Evolutionary conservation across 1,139 yeast species (phyloP).

Genomic region (Cylindricascospora bacillispora): DNA sequence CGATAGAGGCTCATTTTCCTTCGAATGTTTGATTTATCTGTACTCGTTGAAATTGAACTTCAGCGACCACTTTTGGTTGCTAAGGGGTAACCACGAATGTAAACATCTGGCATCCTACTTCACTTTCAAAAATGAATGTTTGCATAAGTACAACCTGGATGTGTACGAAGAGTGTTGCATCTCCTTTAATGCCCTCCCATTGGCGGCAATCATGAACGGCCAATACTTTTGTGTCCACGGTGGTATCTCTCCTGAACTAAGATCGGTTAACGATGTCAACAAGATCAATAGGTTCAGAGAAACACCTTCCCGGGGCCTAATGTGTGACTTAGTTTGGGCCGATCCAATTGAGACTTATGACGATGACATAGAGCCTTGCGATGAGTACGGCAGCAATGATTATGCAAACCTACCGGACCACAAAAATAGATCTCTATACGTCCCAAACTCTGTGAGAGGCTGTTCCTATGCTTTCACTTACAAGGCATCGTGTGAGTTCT

Average conservation of each 20-base stretch:
- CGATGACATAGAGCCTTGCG: slow-evolving; percentile 34
- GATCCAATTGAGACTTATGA: slow-evolving; percentile 91
- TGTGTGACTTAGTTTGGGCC: slow-evolving; percentile 95
- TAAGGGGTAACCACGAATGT: slow-evolving; percentile 94
- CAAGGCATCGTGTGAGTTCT: slow-evolving; percentile 69
- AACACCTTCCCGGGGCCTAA: slow-evolving; percentile 87
- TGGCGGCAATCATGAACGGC: slow-evolving; percentile 88
- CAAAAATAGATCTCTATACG: slow-evolving; percentile 31
- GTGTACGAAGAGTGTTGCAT: slow-evolving; percentile 67
- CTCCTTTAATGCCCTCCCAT: slow-evolving; percentile 79
- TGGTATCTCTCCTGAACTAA: slow-evolving; percentile 83
- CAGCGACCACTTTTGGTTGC: slow-evolving; percentile 66
- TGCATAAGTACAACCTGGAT: slow-evolving; percentile 60
- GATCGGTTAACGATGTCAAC: slow-evolving; percentile 55
- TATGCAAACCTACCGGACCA: slow-evolving; percentile 1
- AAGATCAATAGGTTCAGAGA: slow-evolving; percentile 72
- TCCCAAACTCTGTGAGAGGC: slow-evolving; percentile 71
- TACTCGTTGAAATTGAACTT: slow-evolving; percentile 72
- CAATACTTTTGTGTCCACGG: slow-evolving; percentile 97
- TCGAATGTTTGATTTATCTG: slow-evolving; percentile 73
- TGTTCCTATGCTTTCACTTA: slow-evolving; percentile 88
- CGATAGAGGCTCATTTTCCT: slow-evolving; percentile 86
- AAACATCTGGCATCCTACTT: slow-evolving; percentile 88
- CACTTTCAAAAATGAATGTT: slow-evolving; percentile 83
- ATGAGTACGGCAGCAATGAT: slow-evolving; percentile 4